Evolutionary conservation across 257 asterid species (phyloP), one percentile per base, ranked within the genome.

Genomic region (Cinchona pubescens): DNA sequence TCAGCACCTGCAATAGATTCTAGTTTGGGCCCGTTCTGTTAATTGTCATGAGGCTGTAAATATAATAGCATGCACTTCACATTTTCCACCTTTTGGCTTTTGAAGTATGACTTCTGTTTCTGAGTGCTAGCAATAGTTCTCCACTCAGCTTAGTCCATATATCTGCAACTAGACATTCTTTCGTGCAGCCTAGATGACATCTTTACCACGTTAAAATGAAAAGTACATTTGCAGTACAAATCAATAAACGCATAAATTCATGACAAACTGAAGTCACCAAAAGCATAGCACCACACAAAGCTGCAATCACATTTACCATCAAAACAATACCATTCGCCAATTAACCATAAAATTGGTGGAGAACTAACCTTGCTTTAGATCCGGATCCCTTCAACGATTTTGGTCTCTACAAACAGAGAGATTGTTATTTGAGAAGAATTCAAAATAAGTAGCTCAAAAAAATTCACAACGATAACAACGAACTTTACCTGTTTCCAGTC

Each of bases 281-380:
- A 71, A 30, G 12, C 32, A 55, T 25, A 59, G 56, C 46, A 35
- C 18, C 55, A 8, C 61, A 64, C 53, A 49, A 38, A 80, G 72
- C 23, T 46, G 75, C 21, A 73, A 83, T 53, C 7, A 49, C 5
- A 46, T 6, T 71, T 59, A 35, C 27, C 43, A 37, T 2, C 34
- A 32, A 18, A 63, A 13, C 34, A 32, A 27, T 34, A 13, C 6
- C 18, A 25, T 29, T 35, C 45, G 38, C 37, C 60, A 49, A 62
- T 53, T 48, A 48, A 43, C 25, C 59, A 74, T 49, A 37, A 53
- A 64, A 66, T 64, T 37, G 75, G 73, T 69, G 74, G 77, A 62
- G 59, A 62, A 82, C 98, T 86, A 83, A 94, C 99, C 73, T 89
- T 75, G 78, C 89, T 82, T 87, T 87, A 59, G 84, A 74, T 53